Evolutionary conservation across 73 alveolate genomes (phyloP).

Genomic region (Uronychia binucleata): DNA sequence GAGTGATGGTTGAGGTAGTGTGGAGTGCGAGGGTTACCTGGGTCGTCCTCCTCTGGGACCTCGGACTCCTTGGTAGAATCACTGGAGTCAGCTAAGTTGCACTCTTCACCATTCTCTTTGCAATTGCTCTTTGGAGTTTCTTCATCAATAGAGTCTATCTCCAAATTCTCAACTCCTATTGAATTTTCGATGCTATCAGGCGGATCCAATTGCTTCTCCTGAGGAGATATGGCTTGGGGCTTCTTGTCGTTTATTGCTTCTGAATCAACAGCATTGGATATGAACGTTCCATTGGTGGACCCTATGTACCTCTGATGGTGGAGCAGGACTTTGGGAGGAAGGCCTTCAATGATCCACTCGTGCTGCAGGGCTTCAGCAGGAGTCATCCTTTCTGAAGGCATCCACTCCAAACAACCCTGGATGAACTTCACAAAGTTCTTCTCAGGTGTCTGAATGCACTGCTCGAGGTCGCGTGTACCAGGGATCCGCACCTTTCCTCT

Average conservation of each 20-base stretch:
- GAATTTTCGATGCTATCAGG: neutral
- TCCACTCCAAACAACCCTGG: constrained; percentile 54
- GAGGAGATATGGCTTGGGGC: neutral
- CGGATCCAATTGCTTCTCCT: neutral
- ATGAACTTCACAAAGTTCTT: constrained; percentile 53
- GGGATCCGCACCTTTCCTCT: constrained; percentile 56
- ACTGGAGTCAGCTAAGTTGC: neutral
- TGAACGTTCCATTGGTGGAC: constrained; percentile 23
- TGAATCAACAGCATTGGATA: neutral
- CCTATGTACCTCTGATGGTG: constrained; percentile 50
- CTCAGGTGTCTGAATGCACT: constrained; percentile 32
- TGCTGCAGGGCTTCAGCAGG: constrained; percentile 67
- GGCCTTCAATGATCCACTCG: constrained; percentile 63
- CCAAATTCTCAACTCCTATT: neutral
- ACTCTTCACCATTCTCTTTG: neutral
- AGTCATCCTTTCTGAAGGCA: constrained; percentile 61
- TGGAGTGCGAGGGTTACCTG: too few relatives aligned
- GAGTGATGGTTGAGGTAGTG: too few relatives aligned
- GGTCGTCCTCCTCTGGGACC: neutral
- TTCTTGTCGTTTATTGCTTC: neutral
- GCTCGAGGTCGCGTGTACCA: constrained; percentile 7
- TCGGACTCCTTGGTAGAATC: neutral
- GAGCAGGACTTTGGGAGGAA: constrained; percentile 55
- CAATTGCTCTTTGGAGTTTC: neutral
- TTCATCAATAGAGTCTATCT: neutral